Conservation (phyloP, 2,329 filamentous ascomycete species). For the Alternaria sp. region DNA sequence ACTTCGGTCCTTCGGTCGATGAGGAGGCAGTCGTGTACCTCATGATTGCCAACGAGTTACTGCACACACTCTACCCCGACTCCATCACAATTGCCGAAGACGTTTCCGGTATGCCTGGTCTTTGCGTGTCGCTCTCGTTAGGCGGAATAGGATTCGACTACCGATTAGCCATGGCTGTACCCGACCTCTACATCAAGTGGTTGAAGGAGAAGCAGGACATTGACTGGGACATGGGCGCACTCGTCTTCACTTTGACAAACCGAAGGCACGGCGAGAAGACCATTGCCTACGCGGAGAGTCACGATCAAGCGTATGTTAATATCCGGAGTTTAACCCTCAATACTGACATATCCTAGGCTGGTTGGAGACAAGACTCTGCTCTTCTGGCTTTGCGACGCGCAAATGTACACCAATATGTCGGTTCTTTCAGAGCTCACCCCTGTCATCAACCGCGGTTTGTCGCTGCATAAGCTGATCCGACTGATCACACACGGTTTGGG, state of each 20-base stretch:
- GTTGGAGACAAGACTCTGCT: conserved; percentile 97
- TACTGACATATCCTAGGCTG: conserved; percentile 63
- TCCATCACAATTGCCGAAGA: conserved; percentile 94
- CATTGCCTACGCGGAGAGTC: conserved; percentile 95
- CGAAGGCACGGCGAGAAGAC: conserved; percentile 96
- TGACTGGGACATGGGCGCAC: conserved; percentile 86
- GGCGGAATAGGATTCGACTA: conserved; percentile 98
- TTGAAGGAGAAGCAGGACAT: conserved; percentile 90
- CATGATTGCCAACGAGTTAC: conserved; percentile 94
- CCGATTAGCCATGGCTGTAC: conserved; percentile 94
- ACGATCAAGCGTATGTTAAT: conserved; percentile 89
- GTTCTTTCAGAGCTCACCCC: conserved; percentile 80
- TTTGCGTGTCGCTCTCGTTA: conserved; percentile 83
- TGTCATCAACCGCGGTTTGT: conserved; percentile 87
- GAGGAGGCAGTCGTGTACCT: conserved; percentile 94
- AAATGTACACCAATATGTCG: conserved; percentile 99
- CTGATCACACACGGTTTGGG: conserved; percentile 89
- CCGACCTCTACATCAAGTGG: conserved; percentile 99
- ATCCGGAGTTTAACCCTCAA: background rate
- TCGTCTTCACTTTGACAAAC: conserved; percentile 89
- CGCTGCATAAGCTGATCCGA: conserved; percentile 96
- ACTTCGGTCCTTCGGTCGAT: conserved; percentile 88
- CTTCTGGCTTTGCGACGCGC: conserved; percentile 97
- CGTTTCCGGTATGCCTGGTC: conserved; percentile 97
- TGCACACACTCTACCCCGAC: conserved; percentile 87